Conservation (phyloP, 2,329 filamentous ascomycete genomes). For the Penicillium digitatum region DNA sequence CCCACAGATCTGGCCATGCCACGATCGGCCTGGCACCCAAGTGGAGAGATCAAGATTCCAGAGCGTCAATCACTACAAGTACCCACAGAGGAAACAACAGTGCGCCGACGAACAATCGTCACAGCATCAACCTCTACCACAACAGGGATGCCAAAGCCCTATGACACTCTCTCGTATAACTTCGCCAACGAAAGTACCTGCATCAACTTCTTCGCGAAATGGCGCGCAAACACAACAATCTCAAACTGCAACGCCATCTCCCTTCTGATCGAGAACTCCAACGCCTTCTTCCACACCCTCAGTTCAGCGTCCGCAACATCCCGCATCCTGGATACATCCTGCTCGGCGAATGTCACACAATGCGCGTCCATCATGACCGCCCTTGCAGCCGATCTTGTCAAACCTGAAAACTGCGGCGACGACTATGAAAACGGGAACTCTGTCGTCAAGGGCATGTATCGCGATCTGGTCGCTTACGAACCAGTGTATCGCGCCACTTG, state of each 20-base stretch:
- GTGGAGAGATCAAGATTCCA: slow-evolving; percentile 18
- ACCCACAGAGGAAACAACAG: neutral
- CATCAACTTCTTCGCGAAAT: slow-evolving; percentile 57
- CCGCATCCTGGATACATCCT: slow-evolving; percentile 73
- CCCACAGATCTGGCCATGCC: neutral
- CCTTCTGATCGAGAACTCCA: slow-evolving; percentile 77
- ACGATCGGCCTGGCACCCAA: slow-evolving; percentile 14
- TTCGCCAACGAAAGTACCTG: slow-evolving; percentile 52
- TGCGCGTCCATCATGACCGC: slow-evolving; percentile 64
- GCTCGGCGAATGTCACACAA: slow-evolving; percentile 59
- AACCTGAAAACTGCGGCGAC: slow-evolving; percentile 61
- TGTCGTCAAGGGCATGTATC: slow-evolving; percentile 68
- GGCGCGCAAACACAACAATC: slow-evolving; percentile 65
- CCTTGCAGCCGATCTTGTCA: slow-evolving; percentile 63
- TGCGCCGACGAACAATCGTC: slow-evolving; percentile 6
- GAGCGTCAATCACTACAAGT: slow-evolving; percentile 11
- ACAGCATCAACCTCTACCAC: slow-evolving; percentile 11
- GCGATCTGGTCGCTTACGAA: slow-evolving; percentile 71
- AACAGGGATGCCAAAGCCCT: slow-evolving; percentile 56
- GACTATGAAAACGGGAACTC: slow-evolving; percentile 68
- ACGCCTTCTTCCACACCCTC: slow-evolving; percentile 74
- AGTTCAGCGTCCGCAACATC: slow-evolving; percentile 69
- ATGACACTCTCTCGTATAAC: slow-evolving; percentile 63
- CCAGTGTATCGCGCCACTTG: slow-evolving; percentile 78
- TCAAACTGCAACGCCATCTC: slow-evolving; percentile 77